Base-by-base conservation (phyloP, 2,329 filamentous ascomycete species). In the Pseudogymnoascus sp. region DNA sequence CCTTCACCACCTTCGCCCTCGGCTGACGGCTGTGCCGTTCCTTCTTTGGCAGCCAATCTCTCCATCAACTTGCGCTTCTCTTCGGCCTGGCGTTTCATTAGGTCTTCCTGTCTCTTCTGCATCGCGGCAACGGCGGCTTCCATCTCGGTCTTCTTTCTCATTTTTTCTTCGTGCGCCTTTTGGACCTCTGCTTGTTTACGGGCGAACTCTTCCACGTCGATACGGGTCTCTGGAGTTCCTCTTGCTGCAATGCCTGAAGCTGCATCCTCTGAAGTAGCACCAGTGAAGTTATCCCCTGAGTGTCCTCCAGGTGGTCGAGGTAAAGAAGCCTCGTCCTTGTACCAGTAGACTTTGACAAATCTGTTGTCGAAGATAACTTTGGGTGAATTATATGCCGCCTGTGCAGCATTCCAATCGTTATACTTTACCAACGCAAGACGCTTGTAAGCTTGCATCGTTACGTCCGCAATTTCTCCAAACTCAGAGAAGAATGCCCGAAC, bases 301-400 rank as follows among this genome's bases (percentile, higher is more conserved):
- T 55, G 33, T 13, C 69, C 72, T 55, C 61, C 40, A 27, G 68
- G 67, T 10, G 68, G 68, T 60, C 71, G 69, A 27, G 71, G 70
- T 31, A 72, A 59, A 7, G 70, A 67, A 13, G 69, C 42, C 27
- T 81, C 79, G 5, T 82, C 80, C 67, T 84, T 87, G 70, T 85
- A 81, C 89, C 89, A 93, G 69, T 87, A 92, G 0, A 93, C 87
- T 69, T 91, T 92, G 58, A 94, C 90, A 68, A 94, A 94, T 9
- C 90, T 81, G 67, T 93, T 94, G 69, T 92, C 88, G 70, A 93
- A 94, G 48, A 94, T 87, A 55, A 86, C 87, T 70, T 91, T 91
- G 0, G 90, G 89, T 7, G 87, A 92, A 55, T 82, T 81, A 71
- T 90, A 91, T 1, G 90, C 90, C 13, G 82, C 81, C 63, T 85